phyloP scores from a whole-genome alignment of 805 yeast genomes.

The Dipodascopsis uninucleata region DNA sequence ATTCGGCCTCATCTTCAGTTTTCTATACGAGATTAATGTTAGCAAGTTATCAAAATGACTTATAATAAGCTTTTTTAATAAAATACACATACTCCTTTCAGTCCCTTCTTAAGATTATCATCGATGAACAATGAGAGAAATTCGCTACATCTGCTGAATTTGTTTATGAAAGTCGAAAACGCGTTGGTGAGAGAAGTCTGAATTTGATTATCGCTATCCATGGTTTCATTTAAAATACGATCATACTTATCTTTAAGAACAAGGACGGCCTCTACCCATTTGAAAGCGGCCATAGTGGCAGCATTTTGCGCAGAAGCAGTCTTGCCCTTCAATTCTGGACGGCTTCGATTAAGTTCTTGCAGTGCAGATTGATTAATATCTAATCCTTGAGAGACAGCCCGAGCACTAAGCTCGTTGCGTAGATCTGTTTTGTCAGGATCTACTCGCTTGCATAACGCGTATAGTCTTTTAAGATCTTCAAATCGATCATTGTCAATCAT shows the following conservation, averaged over 20 bases:
- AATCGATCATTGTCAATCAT: conserved; percentile 52
- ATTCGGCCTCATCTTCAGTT: conserved; percentile 46
- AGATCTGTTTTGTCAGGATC: conserved; percentile 52
- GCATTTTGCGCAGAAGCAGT: conserved; percentile 16
- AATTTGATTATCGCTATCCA: conserved; percentile 48
- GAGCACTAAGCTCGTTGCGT: conserved; percentile 45
- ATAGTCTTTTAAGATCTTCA: conserved; percentile 47
- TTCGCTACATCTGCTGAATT: conserved; percentile 37
- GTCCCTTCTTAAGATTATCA: conserved; percentile 49
- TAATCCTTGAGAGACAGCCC: conserved; percentile 48
- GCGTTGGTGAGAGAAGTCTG: conserved; percentile 58
- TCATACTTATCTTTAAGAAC: conserved; percentile 51
- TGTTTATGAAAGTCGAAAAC: conserved; percentile 48
- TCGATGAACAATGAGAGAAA: conserved; percentile 57
- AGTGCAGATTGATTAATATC: conserved; percentile 34
- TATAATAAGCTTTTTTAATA: neutral
- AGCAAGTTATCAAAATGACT: neutral
- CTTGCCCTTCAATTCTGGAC: conserved; percentile 4
- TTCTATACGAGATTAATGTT: conserved; percentile 23
- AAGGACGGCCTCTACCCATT: conserved; percentile 63
- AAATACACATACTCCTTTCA: too few species aligned
- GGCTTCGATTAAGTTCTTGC: conserved; percentile 8
- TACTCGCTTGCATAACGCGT: conserved; percentile 50
- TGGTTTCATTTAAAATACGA: conserved; percentile 46
- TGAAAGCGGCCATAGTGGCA: conserved; percentile 53